Evolutionary conservation across 371 early-diverging fungal genomes (phyloP), one percentile per base, ranked within the genome.

Genomic region (Apophysomyces variabilis): DNA sequence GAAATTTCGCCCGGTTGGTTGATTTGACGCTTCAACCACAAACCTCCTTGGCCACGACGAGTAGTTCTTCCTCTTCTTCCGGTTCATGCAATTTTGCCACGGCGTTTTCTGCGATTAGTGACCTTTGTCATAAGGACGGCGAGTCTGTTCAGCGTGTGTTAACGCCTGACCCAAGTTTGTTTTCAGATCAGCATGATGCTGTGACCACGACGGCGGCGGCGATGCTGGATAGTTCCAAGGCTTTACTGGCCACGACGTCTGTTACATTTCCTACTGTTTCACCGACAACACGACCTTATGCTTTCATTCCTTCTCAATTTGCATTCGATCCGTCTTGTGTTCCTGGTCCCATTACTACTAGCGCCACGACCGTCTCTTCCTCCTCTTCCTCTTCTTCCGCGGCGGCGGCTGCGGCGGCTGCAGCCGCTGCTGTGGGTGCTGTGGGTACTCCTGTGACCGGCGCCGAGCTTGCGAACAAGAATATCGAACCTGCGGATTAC

Each of bases 401-500:
- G 11, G 69, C 71, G 5, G 73, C 75, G 14, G 60, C 66, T 11
- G 77, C 77, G 5, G 77, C 74, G 1, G 71, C 71, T 14, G 71
- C 68, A 0, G 70, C 66, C 1, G 70, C 71, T 0, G 71, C 65
- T 4, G 68, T 75, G 7, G 78, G 75, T 7, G 75, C 75, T n/a
- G 80, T 75, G 36, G 76, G 72, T 7, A 64, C 70, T 5, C 73
- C 76, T 0, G 61, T 67, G 36, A 66, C 69, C 13, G 43, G 67
- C 18, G 66, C 70, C 37, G 43, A 59, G 47, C 32, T 60, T 16
- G 36, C 66, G 3, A 64, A 58, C 57, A 79, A 77, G 60, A 68
- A 47, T 37, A 78, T 82, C 46, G 83, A 82, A 26, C 83, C 83
- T 43, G 83, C 78, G 6, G 80, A 82, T 47, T 82, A 82, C 50